A percentile compares a stretch with the other conserved stretches of the same genome.
phyloP scores from a whole-genome alignment of 345 rosid species.

The Excoecaria cochinchinensis region DNA sequence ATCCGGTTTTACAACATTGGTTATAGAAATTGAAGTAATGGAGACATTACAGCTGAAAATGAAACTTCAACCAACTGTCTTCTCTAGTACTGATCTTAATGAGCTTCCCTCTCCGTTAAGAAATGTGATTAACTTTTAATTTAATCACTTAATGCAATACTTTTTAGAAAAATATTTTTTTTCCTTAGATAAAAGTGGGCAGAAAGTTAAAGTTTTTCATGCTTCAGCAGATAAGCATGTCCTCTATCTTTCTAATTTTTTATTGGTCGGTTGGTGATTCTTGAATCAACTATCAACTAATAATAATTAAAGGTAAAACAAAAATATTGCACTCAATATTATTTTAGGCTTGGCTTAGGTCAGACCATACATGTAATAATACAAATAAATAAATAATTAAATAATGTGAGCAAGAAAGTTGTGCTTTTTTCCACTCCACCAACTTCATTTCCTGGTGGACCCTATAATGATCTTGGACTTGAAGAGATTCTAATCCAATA shows the following conservation, averaged over 20 bases:
- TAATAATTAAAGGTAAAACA: no score
- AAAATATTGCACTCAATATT: no score
- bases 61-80: constrained; percentile 5
- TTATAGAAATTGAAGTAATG: neutral
- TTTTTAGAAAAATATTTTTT: neutral
- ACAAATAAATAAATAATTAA: neutral
- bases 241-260: neutral
- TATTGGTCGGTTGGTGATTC: neutral
- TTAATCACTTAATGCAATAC: neutral
- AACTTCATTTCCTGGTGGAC: neutral
- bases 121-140: neutral
- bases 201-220: neutral
- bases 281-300: neutral
- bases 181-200: neutral
- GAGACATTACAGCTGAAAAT: neutral
- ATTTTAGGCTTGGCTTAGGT: neutral
- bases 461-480: neutral
- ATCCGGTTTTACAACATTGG: no score
- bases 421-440: neutral
- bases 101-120: neutral
- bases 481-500: neutral
- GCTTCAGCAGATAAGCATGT: neutral
- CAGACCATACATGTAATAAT: neutral
- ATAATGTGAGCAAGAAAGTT: neutral
- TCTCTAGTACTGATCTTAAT: neutral